These are phyloP conservation scores for Lenwebbia sp. DNA, from an alignment of 345 rosid genomes.

Conservation along the genomic window DNA sequence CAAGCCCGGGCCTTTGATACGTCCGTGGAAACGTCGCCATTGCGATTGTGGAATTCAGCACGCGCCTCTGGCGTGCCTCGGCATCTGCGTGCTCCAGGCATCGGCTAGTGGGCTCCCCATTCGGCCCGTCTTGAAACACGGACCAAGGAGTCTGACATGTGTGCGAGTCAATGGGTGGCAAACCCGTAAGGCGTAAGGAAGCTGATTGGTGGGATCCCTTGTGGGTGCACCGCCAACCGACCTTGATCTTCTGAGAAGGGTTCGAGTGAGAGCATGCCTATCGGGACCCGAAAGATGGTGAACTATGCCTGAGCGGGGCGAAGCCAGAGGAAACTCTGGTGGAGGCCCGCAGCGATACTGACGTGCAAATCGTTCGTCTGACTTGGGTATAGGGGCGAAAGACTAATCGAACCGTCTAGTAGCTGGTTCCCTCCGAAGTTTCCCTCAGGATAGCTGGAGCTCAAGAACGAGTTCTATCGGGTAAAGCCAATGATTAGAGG, in stretches of 20 bases:
- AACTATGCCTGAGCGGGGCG: neutral
- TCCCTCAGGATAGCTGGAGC: slow-evolving; percentile 1
- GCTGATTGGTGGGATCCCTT: neutral
- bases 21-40: no score
- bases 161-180: slow-evolving; percentile 29
- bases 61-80: neutral
- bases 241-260: neutral
- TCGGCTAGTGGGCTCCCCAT: slow-evolving; percentile 21
- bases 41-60: neutral
- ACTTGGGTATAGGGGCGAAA: slow-evolving; percentile 59
- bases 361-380: slow-evolving; percentile 39
- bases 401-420: slow-evolving; percentile 53
- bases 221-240: neutral
- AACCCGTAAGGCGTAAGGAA: neutral
- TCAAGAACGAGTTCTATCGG: neutral
- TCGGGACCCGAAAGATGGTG: neutral
- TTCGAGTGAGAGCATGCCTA: neutral
- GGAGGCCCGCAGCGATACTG: neutral
- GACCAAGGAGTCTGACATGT: slow-evolving; percentile 42
- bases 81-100: slow-evolving; percentile 5
- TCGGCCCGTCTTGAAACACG: slow-evolving; percentile 39
- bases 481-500: neutral
- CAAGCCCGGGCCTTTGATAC: no score
- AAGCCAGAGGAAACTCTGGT: neutral
- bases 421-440: slow-evolving; percentile 27